Conservation (phyloP, 495 filamentous ascomycete genomes). For the Massariosphaeria phaeospora region DNA sequence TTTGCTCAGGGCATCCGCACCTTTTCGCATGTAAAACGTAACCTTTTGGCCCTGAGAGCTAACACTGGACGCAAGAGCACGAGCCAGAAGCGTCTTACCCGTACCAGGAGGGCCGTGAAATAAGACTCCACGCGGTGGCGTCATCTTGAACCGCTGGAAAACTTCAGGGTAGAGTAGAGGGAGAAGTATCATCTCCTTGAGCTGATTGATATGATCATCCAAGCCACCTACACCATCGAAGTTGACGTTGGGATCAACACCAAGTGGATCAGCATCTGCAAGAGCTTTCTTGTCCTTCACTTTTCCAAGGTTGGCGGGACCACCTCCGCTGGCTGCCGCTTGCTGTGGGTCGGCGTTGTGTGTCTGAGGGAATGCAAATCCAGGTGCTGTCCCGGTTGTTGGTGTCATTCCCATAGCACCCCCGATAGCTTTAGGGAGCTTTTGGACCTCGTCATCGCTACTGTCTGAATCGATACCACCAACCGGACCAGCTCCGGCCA, state of each 20-base stretch:
- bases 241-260: constrained; percentile 83
- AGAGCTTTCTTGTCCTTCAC: constrained; percentile 74
- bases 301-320: constrained; percentile 82
- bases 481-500: constrained; percentile 68
- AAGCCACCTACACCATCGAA: constrained; percentile 91
- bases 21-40: constrained; percentile 98
- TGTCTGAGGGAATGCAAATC: constrained; percentile 56
- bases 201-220: constrained; percentile 84
- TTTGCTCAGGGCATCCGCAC: constrained; percentile 93
- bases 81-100: constrained; percentile 91
- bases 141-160: constrained; percentile 86
- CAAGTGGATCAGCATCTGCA: constrained; percentile 89
- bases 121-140: constrained; percentile 86
- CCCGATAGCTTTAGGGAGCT: constrained; percentile 51
- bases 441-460: constrained; percentile 81
- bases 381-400: constrained; percentile 55
- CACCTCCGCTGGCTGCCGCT: constrained; percentile 49
- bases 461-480: constrained; percentile 89
- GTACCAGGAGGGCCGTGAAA: constrained; percentile 97
- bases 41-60: constrained; percentile 81
- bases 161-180: constrained; percentile 92
- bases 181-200: constrained; percentile 96
- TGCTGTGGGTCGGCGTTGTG: constrained; percentile 62
- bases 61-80: constrained; percentile 81
- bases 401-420: constrained; percentile 70